These are phyloP conservation scores for Tardiomyces digboiensis DNA, from an alignment of 1,139 yeast genomes.

Conservation along the genomic window DNA sequence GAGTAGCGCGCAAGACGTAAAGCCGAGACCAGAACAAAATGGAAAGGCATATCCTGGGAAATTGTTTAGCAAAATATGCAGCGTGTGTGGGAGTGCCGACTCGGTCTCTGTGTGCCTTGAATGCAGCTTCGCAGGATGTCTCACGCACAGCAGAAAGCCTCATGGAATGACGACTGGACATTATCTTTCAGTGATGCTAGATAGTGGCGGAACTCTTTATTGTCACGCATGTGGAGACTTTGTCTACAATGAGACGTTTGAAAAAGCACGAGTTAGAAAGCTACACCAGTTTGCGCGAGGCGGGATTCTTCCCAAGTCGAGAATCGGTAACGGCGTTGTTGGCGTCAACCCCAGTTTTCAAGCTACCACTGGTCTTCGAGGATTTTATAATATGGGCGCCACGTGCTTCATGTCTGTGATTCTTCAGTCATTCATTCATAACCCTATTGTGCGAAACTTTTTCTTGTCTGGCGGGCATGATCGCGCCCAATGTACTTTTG, in stretches of 20 bases:
- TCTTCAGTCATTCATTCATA: conserved; percentile 77
- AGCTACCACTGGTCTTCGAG: conserved; percentile 70
- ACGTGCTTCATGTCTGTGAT: conserved; percentile 95
- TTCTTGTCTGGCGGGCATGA: conserved; percentile 64
- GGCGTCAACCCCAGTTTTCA: conserved; percentile 24
- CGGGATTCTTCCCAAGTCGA: background rate
- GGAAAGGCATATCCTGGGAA: background rate
- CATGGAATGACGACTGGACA: conserved; percentile 1
- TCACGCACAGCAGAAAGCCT: conserved; percentile 1
- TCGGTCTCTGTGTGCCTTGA: conserved; percentile 1
- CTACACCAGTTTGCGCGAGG: background rate
- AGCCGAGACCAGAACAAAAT: background rate
- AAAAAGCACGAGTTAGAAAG: background rate
- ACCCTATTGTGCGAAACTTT: conserved; percentile 71
- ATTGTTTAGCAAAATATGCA: background rate
- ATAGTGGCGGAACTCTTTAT: background rate
- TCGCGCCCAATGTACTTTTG: conserved; percentile 20
- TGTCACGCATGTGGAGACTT: conserved; percentile 1
- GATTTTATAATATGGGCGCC: conserved; percentile 89
- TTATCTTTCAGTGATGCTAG: conserved; percentile 1
- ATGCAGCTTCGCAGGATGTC: conserved; percentile 1
- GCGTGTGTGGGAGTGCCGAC: background rate
- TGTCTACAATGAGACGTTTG: background rate
- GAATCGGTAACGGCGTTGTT: background rate
- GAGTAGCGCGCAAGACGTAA: background rate